Base-by-base conservation (phyloP, 768 basidiomycete species). In the Boletus insuetus region DNA sequence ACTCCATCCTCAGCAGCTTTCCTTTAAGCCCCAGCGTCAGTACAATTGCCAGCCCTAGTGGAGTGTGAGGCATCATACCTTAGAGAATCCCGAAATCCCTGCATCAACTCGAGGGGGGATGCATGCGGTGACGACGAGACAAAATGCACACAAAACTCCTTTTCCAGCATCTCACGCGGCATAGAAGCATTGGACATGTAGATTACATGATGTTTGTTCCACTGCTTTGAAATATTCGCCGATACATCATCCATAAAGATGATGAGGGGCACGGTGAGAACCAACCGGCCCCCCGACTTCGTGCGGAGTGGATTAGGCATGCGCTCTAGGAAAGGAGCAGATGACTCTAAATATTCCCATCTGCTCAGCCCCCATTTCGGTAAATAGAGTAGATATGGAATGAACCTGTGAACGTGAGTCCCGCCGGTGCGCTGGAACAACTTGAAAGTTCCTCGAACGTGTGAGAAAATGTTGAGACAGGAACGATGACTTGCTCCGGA, bases 221-320 rank as follows among this genome's bases (percentile, higher is more conserved):
- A 76, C 17, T 75, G 73, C 39, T 73, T 75, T 6, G 59, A 70
- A 1, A 56, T 51, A 26, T 75, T 74, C 0, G 62, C 74, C 0
- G 65, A 75, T 0, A 75, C 62, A 52, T 75, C 70, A 40, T 75
- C 73, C 42, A 72, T 64, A 49, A 72, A 70, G 0, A 70, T 50
- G 4, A 72, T 66, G 1, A 70, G 39, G 1, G 68, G 67, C 0
- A 64, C 51, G 0, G 43, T 24, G 34, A 22, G 19, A 3, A 53
- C 52, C 52, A 53, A n/a, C 1, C 9, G 9, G 1, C 52, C 39
- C 11, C 17, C 17, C 2, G 45, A 46, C 12, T 53, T 53, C 2
- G 0, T 5, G 1, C 6, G 39, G 1, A 35, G 16, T 2, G 22
- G 40, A 20, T 51, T 42, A 7, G 26, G 26, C 26, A 26, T 26